Evolutionary conservation across 768 basidiomycete genomes (phyloP).

Genomic region (Holtermannia corniformis): DNA sequence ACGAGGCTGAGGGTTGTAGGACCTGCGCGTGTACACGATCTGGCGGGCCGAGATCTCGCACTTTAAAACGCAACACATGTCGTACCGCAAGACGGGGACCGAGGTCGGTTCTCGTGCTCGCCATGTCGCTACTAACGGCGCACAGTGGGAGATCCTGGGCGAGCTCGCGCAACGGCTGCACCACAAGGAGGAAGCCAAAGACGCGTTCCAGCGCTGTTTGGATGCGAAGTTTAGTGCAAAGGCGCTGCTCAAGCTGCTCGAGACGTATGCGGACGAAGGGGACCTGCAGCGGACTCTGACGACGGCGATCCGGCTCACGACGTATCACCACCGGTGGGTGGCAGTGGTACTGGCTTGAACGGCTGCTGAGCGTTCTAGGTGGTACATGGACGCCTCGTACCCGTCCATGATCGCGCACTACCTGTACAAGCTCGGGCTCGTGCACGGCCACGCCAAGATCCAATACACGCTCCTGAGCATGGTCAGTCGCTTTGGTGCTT

Average conservation of each 20-base stretch:
- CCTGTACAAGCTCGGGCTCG: constrained; percentile 86
- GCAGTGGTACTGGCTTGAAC: constrained; percentile 49
- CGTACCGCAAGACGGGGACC: constrained; percentile 88
- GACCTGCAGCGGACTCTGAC: constrained; percentile 85
- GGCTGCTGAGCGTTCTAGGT: constrained; percentile 9
- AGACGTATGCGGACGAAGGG: constrained; percentile 93
- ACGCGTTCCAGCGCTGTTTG: constrained; percentile 89
- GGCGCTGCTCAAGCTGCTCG: constrained; percentile 86
- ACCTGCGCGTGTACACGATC: constrained; percentile 95
- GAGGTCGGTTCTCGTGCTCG: constrained; percentile 45
- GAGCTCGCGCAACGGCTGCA: constrained; percentile 86
- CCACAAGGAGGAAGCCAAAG: constrained; percentile 97
- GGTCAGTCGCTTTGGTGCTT: constrained; percentile 45
- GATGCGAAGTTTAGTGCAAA: constrained; percentile 81
- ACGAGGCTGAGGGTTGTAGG: no score
- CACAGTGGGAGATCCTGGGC: constrained; percentile 85
- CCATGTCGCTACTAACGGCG: background rate
- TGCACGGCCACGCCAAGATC: constrained; percentile 90
- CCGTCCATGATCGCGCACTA: constrained; percentile 82
- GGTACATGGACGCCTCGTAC: constrained; percentile 51
- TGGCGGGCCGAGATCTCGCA: constrained; percentile 97
- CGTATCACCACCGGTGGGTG: constrained; percentile 59
- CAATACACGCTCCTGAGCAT: constrained; percentile 86
- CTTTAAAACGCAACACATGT: constrained; percentile 96
- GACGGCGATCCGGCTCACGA: constrained; percentile 82